Evolutionary conservation across 805 yeast species (phyloP).

Genomic region (Saccharomycopsis malanga): DNA sequence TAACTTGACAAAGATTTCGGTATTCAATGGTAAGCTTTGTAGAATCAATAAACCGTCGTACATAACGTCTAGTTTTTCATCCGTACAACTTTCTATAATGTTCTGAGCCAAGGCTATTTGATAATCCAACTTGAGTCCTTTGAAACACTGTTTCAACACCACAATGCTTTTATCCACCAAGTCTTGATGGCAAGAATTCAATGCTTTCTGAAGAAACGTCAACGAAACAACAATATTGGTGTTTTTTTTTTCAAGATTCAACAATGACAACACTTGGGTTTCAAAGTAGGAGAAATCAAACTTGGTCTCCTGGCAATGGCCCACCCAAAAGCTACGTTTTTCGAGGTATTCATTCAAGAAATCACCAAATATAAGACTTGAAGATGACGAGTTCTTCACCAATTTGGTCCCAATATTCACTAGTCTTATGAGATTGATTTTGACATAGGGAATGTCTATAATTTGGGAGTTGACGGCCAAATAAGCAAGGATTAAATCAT

Average conservation of each 20-base stretch:
- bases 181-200: constrained; percentile 39
- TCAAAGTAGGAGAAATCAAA: constrained; percentile 53
- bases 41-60: constrained; percentile 51
- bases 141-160: constrained; percentile 51
- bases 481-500: constrained; percentile 52
- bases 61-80: constrained; percentile 32
- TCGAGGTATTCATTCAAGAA: constrained; percentile 40
- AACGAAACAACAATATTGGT: constrained; percentile 24
- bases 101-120: constrained; percentile 53
- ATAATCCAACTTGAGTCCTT: constrained; percentile 46
- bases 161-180: constrained; percentile 43
- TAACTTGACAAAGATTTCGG: constrained; percentile 50
- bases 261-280: constrained; percentile 45
- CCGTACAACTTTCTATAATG: constrained; percentile 47
- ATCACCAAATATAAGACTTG: constrained; percentile 42
- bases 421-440: constrained; percentile 41
- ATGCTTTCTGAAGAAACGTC: constrained; percentile 49
- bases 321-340: constrained; percentile 40
- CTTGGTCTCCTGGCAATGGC: constrained; percentile 40
- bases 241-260: constrained; percentile 48
- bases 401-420: constrained; percentile 34
- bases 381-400: constrained; percentile 35
- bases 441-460: constrained; percentile 47
- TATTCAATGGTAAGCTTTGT: constrained; percentile 47
- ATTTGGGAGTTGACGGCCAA: constrained; percentile 60